Conservation (phyloP, 2,329 filamentous ascomycete genomes). For the Neofusicoccum sp. region DNA sequence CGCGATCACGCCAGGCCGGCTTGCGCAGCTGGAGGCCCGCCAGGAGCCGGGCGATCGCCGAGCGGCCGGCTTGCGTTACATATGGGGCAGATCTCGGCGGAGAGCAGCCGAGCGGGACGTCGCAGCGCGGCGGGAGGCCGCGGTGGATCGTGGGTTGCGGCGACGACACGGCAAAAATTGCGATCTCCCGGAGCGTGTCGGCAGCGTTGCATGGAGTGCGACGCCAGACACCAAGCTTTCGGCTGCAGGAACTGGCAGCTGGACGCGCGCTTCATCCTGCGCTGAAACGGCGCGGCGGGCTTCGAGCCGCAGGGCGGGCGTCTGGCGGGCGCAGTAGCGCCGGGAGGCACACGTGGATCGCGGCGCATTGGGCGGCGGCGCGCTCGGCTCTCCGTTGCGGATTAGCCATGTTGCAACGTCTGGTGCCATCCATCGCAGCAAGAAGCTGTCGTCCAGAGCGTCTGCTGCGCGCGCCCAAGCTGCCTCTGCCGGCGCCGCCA, state of each 20-base stretch:
- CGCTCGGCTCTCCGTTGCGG: constrained; percentile 19
- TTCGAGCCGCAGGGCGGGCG: constrained; percentile 13
- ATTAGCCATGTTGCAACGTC: constrained; percentile 21
- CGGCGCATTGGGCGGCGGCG: background rate
- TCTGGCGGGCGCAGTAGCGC: constrained; percentile 15
- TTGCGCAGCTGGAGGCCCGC: background rate
- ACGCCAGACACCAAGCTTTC: constrained; percentile 16
- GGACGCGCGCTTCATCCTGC: background rate
- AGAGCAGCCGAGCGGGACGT: background rate
- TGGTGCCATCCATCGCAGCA: constrained; percentile 18
- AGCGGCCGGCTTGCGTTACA: background rate
- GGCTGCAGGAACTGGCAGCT: background rate
- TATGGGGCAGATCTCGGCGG: background rate
- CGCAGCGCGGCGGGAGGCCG: background rate
- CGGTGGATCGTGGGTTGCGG: constrained; percentile 10
- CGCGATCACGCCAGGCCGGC: constrained; percentile 1
- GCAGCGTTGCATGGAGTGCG: constrained; percentile 11
- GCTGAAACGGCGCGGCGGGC: constrained; percentile 11
- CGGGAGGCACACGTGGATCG: constrained; percentile 19
- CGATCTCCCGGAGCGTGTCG: constrained; percentile 1
- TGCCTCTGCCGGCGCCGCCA: constrained; percentile 10
- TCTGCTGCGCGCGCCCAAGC: constrained; percentile 4
- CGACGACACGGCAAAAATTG: background rate
- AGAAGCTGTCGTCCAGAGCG: constrained; percentile 9
- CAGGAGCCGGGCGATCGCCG: background rate